Conservation (phyloP, 805 yeast genomes). For the Candida wancherniae region DNA sequence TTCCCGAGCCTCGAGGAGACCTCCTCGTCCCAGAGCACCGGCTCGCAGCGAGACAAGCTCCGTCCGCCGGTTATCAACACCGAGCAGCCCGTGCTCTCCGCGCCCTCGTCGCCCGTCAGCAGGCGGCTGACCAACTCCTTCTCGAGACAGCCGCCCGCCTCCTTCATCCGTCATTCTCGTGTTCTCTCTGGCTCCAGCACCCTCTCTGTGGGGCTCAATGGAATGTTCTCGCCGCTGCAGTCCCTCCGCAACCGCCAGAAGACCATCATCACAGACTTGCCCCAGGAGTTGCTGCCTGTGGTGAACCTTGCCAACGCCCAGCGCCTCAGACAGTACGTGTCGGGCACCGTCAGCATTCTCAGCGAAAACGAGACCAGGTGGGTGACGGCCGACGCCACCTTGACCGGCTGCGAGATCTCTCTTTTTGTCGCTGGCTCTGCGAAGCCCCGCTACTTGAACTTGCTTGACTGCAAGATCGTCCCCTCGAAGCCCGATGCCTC, state of each 20-base stretch:
- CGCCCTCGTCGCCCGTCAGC: conserved; percentile 13
- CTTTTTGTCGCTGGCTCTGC: conserved; percentile 42
- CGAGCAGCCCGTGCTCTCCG: conserved; percentile 7
- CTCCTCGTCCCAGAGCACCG: neutral
- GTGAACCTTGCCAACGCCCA: conserved; percentile 69
- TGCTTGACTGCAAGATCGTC: conserved; percentile 37
- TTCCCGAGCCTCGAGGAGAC: conserved; percentile 4
- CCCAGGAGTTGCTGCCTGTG: conserved; percentile 68
- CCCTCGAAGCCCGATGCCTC: conserved; percentile 13
- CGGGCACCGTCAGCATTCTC: conserved; percentile 41
- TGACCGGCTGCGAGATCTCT: conserved; percentile 53
- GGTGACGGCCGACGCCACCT: conserved; percentile 32
- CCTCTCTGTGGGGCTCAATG: conserved; percentile 10
- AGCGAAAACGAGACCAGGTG: conserved; percentile 24
- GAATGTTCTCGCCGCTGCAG: conserved; percentile 15
- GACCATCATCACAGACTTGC: conserved; percentile 28
- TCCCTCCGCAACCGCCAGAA: conserved; percentile 14
- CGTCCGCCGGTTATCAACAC: conserved; percentile 12
- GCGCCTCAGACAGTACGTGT: conserved; percentile 57
- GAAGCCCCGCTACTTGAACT: conserved; percentile 49
- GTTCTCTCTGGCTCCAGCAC: conserved; percentile 14
- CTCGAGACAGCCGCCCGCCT: conserved; percentile 13
- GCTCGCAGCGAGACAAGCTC: conserved; percentile 1
- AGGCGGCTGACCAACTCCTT: conserved; percentile 9
- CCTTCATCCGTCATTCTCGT: conserved; percentile 16